phyloP scores from a whole-genome alignment of 106 monocot genomes.

The Platanthera zijinensis region DNA sequence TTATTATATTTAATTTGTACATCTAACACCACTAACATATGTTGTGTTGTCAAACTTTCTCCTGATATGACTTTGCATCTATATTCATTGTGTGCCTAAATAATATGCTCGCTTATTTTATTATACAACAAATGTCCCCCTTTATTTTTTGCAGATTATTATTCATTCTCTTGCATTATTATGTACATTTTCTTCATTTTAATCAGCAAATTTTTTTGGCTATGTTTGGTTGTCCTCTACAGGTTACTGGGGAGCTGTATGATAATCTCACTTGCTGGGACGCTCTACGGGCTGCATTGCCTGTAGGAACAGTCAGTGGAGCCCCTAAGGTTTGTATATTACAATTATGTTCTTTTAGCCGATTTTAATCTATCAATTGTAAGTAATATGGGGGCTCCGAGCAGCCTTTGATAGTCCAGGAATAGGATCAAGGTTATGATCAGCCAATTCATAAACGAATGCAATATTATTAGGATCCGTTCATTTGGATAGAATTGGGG shows the following conservation, averaged over 20 bases:
- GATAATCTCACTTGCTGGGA: slow-evolving; percentile 11
- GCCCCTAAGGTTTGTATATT: slow-evolving; percentile 11
- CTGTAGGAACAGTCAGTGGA: slow-evolving; percentile 14
- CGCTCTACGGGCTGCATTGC: slow-evolving; percentile 9
- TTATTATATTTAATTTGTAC: too few relatives aligned
- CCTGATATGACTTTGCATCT: too few relatives aligned
- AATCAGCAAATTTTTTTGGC: not conserved
- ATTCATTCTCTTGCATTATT: not conserved
- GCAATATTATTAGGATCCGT: too few relatives aligned
- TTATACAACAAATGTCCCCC: not conserved
- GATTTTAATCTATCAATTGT: not conserved
- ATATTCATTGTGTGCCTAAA: too few relatives aligned
- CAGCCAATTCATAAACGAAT: too few relatives aligned
- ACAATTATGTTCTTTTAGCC: not conserved
- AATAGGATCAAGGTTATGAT: too few relatives aligned
- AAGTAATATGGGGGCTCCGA: too few relatives aligned
- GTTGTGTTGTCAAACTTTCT: too few relatives aligned
- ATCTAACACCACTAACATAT: too few relatives aligned
- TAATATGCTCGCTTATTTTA: not conserved
- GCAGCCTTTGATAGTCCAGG: too few relatives aligned
- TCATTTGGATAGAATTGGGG: too few relatives aligned
- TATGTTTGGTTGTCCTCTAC: not conserved
- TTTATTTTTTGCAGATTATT: not conserved
- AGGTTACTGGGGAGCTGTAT: slow-evolving; percentile 15
- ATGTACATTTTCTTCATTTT: not conserved